These are phyloP conservation scores for Takashimella koratensis DNA, from an alignment of 1,284 basidiomycete genomes.

Conservation along the genomic window DNA sequence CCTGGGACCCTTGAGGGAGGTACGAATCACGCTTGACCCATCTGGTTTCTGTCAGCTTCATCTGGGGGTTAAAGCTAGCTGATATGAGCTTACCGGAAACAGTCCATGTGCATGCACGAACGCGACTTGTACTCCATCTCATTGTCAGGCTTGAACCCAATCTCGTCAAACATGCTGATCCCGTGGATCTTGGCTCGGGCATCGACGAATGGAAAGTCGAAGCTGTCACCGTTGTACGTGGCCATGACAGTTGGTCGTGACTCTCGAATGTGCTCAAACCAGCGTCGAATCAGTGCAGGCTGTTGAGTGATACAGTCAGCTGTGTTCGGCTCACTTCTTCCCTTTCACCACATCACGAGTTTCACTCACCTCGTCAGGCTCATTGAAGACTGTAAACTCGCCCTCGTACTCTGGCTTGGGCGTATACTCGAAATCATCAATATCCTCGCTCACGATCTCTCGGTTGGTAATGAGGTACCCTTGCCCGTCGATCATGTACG, in stretches of 20 bases:
- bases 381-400: slow-evolving; percentile 95
- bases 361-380: slow-evolving; percentile 73
- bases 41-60: slow-evolving; percentile 18
- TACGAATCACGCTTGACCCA: slow-evolving; percentile 99
- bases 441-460: slow-evolving; percentile 95
- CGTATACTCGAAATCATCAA: slow-evolving; percentile 98
- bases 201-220: slow-evolving; percentile 98
- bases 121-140: slow-evolving; percentile 96
- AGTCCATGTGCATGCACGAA: slow-evolving; percentile 97
- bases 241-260: slow-evolving; percentile 95
- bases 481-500: slow-evolving; percentile 58
- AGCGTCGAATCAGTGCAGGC: slow-evolving; percentile 74
- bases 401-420: slow-evolving; percentile 98
- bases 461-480: slow-evolving; percentile 97
- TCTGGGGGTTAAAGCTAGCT: slow-evolving; percentile 5
- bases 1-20: slow-evolving; percentile 95
- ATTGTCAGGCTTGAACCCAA: slow-evolving; percentile 82
- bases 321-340: slow-evolving; percentile 1
- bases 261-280: slow-evolving; percentile 91
- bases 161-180: slow-evolving; percentile 95
- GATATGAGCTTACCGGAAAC: slow-evolving; percentile 63
- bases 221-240: slow-evolving; percentile 98
- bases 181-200: slow-evolving; percentile 82
- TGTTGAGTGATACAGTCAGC: slow-evolving; percentile 36
- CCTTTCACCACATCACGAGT: neutral